Percentiles rank a stretch among this genome's conserved stretches.
Conservation (phyloP, 2,329 filamentous ascomycete genomes). For the Tolypocladium pustulatum region DNA sequence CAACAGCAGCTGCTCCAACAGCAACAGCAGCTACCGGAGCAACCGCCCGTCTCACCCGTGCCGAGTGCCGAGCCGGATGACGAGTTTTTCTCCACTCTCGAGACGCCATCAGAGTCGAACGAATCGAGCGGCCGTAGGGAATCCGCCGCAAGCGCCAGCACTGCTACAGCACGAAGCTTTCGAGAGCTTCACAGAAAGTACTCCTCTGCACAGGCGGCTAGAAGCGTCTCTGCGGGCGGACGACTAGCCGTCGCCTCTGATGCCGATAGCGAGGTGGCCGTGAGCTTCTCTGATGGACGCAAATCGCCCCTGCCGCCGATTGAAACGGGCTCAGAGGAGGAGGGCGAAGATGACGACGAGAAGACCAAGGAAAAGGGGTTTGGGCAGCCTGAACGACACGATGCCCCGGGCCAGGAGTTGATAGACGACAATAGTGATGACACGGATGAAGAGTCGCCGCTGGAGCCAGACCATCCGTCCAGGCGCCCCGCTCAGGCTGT, state of each 20-base stretch:
- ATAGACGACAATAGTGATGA: constrained; percentile 14
- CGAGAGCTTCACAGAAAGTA: constrained; percentile 51
- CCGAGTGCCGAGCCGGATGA: constrained; percentile 27
- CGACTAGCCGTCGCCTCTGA: constrained; percentile 39
- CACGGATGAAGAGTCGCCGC: constrained; percentile 16
- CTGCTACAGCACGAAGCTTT: constrained; percentile 56
- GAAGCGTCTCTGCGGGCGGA: constrained; percentile 27
- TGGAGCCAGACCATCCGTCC: constrained; percentile 17
- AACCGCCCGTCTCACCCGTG: constrained; percentile 22
- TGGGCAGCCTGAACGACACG: neutral
- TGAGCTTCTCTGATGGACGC: constrained; percentile 49
- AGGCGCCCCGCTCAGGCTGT: constrained; percentile 20
- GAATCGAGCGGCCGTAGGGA: constrained; percentile 42
- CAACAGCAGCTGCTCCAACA: neutral
- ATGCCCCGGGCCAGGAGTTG: neutral
- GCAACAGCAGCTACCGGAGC: constrained; percentile 27
- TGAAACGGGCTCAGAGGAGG: constrained; percentile 17
- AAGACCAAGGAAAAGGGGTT: constrained; percentile 1
- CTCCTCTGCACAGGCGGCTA: constrained; percentile 39
- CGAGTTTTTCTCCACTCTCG: constrained; percentile 43
- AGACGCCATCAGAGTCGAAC: constrained; percentile 28
- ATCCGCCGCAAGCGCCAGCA: constrained; percentile 55
- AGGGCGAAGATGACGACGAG: constrained; percentile 9
- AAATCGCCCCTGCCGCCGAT: constrained; percentile 44
- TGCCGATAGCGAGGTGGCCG: constrained; percentile 48